Evolutionary conservation across 2,329 filamentous ascomycete genomes (phyloP).

Genomic region (Colletotrichum eremochloae): DNA sequence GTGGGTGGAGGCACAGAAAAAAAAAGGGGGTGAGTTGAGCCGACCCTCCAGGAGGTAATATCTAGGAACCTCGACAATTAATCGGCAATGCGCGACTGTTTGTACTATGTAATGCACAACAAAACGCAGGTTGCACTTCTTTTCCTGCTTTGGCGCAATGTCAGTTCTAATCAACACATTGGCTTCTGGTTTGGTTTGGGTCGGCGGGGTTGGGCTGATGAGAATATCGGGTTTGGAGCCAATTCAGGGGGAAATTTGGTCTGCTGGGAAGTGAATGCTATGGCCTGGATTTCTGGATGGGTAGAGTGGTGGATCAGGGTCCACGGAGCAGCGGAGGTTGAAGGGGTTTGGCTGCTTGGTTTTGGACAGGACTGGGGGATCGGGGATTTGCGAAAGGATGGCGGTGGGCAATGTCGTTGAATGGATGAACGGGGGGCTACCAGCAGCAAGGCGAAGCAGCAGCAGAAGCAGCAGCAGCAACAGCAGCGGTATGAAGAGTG

Average conservation of each 20-base stretch:
- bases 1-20: constrained; percentile 14
- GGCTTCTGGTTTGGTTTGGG: constrained; percentile 6
- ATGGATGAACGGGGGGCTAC: constrained; percentile 24
- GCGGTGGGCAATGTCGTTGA: constrained; percentile 27
- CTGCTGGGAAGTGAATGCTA: constrained; percentile 33
- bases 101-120: constrained; percentile 23
- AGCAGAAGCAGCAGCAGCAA: background rate
- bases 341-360: constrained; percentile 39
- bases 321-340: constrained; percentile 30
- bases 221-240: constrained; percentile 36
- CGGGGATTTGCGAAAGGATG: constrained; percentile 14
- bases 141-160: constrained; percentile 2
- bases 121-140: background rate
- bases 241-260: constrained; percentile 42
- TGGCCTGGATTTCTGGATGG: constrained; percentile 37
- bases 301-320: constrained; percentile 39
- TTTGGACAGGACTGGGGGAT: constrained; percentile 21
- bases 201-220: constrained; percentile 18
- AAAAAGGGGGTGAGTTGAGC: constrained; percentile 26
- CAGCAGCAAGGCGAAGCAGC: constrained; percentile 14
- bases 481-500: constrained; percentile 26
- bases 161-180: constrained; percentile 3
- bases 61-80: constrained; percentile 29
- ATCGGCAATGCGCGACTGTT: constrained; percentile 26
- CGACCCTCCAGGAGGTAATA: constrained; percentile 15